Evolutionary conservation across 1,284 basidiomycete species (phyloP).

Genomic region (Pseudozyma sp.): DNA sequence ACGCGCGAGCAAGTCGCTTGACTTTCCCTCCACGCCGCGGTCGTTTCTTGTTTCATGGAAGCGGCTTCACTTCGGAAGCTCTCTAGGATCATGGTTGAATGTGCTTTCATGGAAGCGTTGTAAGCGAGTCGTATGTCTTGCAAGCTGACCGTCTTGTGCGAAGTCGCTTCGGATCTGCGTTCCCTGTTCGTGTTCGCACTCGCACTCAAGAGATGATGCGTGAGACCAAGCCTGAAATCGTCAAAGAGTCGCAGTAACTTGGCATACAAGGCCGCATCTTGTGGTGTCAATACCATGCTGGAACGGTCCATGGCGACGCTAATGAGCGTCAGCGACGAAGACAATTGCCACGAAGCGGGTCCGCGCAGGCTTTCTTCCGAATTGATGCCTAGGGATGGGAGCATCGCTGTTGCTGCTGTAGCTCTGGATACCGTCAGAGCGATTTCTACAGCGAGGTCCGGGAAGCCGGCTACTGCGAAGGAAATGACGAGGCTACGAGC

Average conservation of each 20-base stretch:
- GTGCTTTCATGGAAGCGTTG: conserved; percentile 39
- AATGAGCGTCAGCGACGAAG: conserved; percentile 30
- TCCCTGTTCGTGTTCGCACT: neutral
- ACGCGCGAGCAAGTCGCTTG: conserved; percentile 9
- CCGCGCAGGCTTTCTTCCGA: neutral
- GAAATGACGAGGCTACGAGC: conserved; percentile 34
- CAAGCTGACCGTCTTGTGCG: neutral
- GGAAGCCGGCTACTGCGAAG: conserved; percentile 42
- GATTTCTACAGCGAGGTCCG: conserved; percentile 38
- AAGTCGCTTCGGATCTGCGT: neutral
- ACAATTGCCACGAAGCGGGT: conserved; percentile 5
- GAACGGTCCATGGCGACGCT: conserved; percentile 44
- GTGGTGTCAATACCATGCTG: conserved; percentile 7
- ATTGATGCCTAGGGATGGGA: neutral
- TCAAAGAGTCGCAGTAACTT: conserved; percentile 38
- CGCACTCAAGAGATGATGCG: conserved; percentile 23
- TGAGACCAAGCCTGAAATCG: conserved; percentile 42
- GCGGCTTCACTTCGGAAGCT: neutral
- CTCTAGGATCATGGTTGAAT: neutral
- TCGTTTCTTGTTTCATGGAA: too few species aligned
- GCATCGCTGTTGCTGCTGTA: conserved; percentile 1
- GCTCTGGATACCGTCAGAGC: conserved; percentile 18
- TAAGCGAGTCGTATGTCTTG: conserved; percentile 31
- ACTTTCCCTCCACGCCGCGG: neutral
- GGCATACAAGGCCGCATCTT: conserved; percentile 5